Conservation (phyloP, 2,329 filamentous ascomycete genomes). For the Exophiala oligosperma region DNA sequence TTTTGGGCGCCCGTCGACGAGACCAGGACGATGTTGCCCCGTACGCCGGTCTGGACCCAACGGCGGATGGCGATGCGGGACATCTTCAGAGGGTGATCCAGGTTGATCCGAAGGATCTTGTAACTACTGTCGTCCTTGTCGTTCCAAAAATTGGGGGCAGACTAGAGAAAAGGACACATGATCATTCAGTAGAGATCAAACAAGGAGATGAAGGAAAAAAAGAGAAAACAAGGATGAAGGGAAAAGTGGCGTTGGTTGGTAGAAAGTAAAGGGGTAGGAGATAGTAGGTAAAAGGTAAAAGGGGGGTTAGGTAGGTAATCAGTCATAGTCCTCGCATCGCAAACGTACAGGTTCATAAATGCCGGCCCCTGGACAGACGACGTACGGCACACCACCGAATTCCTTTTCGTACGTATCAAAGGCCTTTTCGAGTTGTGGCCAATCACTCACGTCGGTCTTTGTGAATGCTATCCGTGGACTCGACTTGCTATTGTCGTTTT, state of each 20-base stretch:
- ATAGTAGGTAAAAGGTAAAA: too few relatives aligned
- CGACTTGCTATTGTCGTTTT: neutral
- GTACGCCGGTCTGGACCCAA: neutral
- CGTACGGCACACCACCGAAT: conserved; percentile 49
- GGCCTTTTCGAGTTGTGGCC: conserved; percentile 49
- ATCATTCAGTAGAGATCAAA: neutral
- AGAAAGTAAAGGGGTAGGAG: too few relatives aligned
- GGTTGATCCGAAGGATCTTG: conserved; percentile 49
- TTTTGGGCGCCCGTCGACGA: conserved; percentile 49
- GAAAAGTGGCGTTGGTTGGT: too few relatives aligned
- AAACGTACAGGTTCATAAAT: conserved; percentile 35
- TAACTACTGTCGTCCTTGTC: conserved; percentile 43
- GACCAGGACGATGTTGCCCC: conserved; percentile 42
- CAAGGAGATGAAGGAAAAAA: neutral
- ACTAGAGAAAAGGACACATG: conserved; percentile 2
- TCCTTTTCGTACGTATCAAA: conserved; percentile 50
- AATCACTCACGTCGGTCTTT: conserved; percentile 48
- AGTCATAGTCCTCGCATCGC: too few relatives aligned
- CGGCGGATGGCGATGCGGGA: conserved; percentile 48
- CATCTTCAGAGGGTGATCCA: conserved; percentile 52
- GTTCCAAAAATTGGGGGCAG: conserved; percentile 51
- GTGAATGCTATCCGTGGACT: conserved; percentile 41
- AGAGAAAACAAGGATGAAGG: neutral
- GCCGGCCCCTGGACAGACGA: conserved; percentile 45
- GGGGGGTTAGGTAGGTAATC: too few relatives aligned